Evolutionary conservation across 2,329 filamentous ascomycete genomes (phyloP).

Genomic region (Fusarium compactum): DNA sequence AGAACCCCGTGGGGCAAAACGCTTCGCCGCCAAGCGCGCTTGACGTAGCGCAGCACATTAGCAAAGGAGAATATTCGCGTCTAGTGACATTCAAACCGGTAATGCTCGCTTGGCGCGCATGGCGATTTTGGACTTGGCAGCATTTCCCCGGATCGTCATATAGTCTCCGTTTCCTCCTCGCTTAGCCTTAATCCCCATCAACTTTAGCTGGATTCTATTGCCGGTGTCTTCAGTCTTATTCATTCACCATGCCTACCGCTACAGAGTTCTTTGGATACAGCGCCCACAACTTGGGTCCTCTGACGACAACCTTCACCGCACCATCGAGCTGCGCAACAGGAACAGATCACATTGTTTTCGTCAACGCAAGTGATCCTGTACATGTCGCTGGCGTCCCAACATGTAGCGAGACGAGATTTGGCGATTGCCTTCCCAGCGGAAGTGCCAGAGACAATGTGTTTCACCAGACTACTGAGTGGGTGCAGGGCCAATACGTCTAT

Average conservation of each 20-base stretch:
- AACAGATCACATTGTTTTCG: neutral
- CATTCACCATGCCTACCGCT: neutral
- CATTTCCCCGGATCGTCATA: neutral
- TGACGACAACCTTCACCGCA: neutral
- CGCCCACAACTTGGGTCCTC: neutral
- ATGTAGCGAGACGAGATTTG: neutral
- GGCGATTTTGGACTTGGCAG: neutral
- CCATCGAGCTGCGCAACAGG: neutral
- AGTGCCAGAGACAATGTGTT: neutral
- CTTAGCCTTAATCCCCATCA: neutral
- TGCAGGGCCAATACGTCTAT: neutral
- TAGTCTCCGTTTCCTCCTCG: neutral
- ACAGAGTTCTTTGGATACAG: neutral
- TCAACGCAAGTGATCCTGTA: neutral
- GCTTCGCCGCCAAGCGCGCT: neutral
- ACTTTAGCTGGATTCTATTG: neutral
- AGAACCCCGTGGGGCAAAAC: neutral
- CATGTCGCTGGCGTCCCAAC: neutral
- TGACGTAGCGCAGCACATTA: neutral
- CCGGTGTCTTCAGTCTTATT: too few species aligned
- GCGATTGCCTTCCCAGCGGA: slow-evolving; percentile 41
- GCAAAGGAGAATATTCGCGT: neutral
- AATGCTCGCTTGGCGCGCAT: neutral
- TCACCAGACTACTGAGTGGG: neutral
- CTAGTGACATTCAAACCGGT: neutral